A percentile compares a stretch with the other conserved stretches of the same genome.
These are phyloP conservation scores for Paramyrothecium sp. DNA, from an alignment of 2,329 filamentous ascomycete species.

Conservation along the genomic window DNA sequence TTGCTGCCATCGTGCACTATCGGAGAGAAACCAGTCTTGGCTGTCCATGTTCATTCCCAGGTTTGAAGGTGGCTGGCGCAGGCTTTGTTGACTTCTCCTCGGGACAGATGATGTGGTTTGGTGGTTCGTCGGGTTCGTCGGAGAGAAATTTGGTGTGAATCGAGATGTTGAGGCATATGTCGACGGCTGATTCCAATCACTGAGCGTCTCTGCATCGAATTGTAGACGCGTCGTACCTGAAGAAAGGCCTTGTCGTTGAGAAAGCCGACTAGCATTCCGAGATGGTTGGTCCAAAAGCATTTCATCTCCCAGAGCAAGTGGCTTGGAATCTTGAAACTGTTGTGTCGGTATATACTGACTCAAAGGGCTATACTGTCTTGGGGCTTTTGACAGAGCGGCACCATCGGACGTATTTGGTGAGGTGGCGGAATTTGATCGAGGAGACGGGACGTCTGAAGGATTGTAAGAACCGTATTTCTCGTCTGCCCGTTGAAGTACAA, in stretches of 20 bases:
- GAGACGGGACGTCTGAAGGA: conserved; percentile 59
- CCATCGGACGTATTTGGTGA: conserved; percentile 27
- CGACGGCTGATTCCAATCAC: conserved; percentile 18
- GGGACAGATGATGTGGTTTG: conserved; percentile 4
- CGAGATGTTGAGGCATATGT: neutral
- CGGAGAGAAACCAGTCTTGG: conserved; percentile 57
- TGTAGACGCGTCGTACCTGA: conserved; percentile 13
- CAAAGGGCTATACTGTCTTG: conserved; percentile 31
- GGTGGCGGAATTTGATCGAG: conserved; percentile 32
- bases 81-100: conserved; percentile 18
- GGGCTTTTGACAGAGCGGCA: conserved; percentile 14
- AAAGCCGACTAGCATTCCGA: neutral
- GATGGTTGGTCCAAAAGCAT: neutral
- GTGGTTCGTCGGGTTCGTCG: neutral
- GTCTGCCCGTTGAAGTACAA: conserved; percentile 75
- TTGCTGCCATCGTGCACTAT: conserved; percentile 57
- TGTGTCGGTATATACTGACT: conserved; percentile 28
- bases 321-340: conserved; percentile 7
- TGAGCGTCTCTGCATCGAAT: conserved; percentile 20
- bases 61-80: conserved; percentile 8
- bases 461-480: conserved; percentile 74
- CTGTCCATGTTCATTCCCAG: conserved; percentile 41
- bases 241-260: conserved; percentile 1
- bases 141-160: neutral
- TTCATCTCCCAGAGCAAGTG: neutral